These are phyloP conservation scores for Trichoderma breve DNA, from an alignment of 2,329 filamentous ascomycete genomes.

Conservation along the genomic window DNA sequence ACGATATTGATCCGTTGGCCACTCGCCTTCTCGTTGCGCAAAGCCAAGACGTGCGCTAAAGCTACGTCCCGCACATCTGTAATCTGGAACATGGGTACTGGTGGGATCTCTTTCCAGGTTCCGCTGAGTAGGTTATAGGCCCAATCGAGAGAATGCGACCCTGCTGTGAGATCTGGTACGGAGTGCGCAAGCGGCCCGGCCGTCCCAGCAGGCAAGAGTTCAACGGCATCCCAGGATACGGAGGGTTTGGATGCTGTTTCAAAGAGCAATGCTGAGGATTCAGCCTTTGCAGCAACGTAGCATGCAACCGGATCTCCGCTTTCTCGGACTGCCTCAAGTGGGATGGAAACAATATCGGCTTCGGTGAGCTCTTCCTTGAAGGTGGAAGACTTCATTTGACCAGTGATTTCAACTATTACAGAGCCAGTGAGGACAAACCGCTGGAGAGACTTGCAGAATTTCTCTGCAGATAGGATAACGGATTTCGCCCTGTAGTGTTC, in stretches of 20 bases:
- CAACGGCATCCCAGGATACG: background rate
- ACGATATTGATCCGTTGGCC: background rate
- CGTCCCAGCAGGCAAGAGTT: background rate
- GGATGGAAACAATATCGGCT: background rate
- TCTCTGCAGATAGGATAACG: background rate
- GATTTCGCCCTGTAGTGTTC: background rate
- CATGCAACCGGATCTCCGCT: background rate
- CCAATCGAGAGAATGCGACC: background rate
- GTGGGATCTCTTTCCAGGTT: background rate
- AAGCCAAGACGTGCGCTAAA: background rate
- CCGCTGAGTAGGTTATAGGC: background rate
- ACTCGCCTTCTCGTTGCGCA: background rate
- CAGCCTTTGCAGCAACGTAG: background rate
- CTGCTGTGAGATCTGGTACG: background rate
- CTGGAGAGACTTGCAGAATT: background rate
- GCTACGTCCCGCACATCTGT: background rate
- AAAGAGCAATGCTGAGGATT: background rate
- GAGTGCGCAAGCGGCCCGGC: background rate
- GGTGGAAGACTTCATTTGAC: background rate
- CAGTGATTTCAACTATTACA: background rate
- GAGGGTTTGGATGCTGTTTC: background rate
- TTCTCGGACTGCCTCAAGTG: background rate
- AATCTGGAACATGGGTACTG: background rate
- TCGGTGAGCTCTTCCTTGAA: background rate
- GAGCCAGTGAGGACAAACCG: background rate